Percentiles rank a stretch among this genome's conserved stretches.
Evolutionary conservation across 106 monocot species (phyloP).

Genomic region (Dendrobium nobile): DNA sequence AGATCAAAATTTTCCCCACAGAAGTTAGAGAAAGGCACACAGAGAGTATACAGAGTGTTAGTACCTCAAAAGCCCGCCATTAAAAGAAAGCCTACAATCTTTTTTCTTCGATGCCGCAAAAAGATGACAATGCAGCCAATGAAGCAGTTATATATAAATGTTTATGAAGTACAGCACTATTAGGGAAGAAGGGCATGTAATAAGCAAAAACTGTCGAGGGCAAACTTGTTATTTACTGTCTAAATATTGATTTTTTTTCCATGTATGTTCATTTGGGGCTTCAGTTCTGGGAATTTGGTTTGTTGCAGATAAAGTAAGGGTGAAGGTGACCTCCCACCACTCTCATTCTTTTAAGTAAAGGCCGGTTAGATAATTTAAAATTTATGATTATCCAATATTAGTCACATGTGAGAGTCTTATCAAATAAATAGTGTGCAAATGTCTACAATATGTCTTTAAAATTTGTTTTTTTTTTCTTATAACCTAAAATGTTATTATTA

Average conservation of each 20-base stretch:
- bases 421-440: too few species aligned
- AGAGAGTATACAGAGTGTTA: neutral
- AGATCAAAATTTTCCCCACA: neutral
- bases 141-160: neutral
- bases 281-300: neutral
- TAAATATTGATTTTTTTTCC: neutral
- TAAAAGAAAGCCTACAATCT: constrained; percentile 2
- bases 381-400: too few species aligned
- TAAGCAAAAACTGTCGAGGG: neutral
- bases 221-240: neutral
- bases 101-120: neutral
- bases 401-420: too few species aligned
- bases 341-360: neutral
- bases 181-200: neutral
- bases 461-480: too few species aligned
- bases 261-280: too few species aligned
- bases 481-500: too few species aligned
- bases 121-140: neutral
- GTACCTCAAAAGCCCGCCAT: constrained; percentile 9
- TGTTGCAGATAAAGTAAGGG: neutral
- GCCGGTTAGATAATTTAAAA: too few species aligned
- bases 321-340: constrained; percentile 4
- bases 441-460: too few species aligned
- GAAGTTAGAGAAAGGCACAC: neutral
- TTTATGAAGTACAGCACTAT: neutral